phyloP scores from a whole-genome alignment of 257 asterid species.

The Solanum sejunctum region DNA sequence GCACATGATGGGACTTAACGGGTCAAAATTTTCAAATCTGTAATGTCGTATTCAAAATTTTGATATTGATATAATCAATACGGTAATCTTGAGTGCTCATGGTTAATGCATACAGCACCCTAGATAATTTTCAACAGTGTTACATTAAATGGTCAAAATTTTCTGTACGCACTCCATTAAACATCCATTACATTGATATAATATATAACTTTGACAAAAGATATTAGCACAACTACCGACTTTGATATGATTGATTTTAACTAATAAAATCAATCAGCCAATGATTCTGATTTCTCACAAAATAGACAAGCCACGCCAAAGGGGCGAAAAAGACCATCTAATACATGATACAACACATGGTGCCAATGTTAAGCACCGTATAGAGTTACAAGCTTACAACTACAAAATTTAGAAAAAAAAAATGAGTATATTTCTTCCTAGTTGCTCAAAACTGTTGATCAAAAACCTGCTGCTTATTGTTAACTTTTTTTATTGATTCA shows the following conservation, averaged over 20 bases:
- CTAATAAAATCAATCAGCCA: neutral
- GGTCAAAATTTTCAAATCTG: neutral
- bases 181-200: neutral
- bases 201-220: neutral
- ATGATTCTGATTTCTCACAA: neutral
- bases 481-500: constrained; percentile 12
- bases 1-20: neutral
- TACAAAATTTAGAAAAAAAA: neutral
- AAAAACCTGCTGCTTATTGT: neutral
- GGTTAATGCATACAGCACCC: no score
- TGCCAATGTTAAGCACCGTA: neutral
- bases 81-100: no score
- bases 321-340: neutral
- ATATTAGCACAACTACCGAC: neutral
- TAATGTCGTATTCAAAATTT: neutral
- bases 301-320: neutral
- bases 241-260: neutral
- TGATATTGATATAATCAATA: no score
- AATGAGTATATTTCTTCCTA: constrained; percentile 5
- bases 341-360: neutral
- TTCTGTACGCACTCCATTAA: neutral
- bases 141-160: neutral
- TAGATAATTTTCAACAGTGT: neutral
- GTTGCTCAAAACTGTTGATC: neutral
- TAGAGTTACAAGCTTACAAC: neutral